Percentiles rank a stretch among this genome's conserved stretches.
Evolutionary conservation across 805 yeast genomes (phyloP).

Genomic region (Myxozyma vanderwaltii): DNA sequence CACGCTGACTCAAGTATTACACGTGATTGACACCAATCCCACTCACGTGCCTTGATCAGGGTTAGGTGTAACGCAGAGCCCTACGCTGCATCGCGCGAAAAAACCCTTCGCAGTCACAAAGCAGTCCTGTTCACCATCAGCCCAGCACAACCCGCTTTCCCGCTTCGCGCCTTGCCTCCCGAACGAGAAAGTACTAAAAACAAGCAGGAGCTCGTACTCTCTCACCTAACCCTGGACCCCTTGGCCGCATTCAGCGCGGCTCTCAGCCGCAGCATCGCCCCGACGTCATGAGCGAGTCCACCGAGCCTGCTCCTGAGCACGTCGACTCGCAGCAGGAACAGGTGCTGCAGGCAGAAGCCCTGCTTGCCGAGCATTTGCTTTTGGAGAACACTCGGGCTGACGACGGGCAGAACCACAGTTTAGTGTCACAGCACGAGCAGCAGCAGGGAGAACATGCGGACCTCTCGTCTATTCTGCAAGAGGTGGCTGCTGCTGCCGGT

Average conservation of each 20-base stretch:
- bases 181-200: background rate
- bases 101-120: conserved; percentile 19
- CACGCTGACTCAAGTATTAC: too few relatives aligned
- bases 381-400: background rate
- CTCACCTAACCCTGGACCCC: background rate
- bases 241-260: conserved; percentile 13
- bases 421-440: background rate
- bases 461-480: conserved; percentile 2
- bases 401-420: background rate
- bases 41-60: background rate
- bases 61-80: conserved; percentile 6
- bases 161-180: background rate
- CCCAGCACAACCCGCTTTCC: background rate
- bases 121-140: conserved; percentile 8
- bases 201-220: background rate
- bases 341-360: background rate
- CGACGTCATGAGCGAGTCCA: background rate
- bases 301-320: background rate
- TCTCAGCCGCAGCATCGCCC: conserved; percentile 5
- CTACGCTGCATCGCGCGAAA: background rate
- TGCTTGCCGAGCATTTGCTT: background rate
- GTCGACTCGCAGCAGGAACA: background rate
- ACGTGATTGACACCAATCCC: too few relatives aligned
- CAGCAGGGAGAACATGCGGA: background rate
- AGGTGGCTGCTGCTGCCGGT: conserved; percentile 9